Conservation (phyloP, 331 rosid species). For the Saraca asoca region DNA sequence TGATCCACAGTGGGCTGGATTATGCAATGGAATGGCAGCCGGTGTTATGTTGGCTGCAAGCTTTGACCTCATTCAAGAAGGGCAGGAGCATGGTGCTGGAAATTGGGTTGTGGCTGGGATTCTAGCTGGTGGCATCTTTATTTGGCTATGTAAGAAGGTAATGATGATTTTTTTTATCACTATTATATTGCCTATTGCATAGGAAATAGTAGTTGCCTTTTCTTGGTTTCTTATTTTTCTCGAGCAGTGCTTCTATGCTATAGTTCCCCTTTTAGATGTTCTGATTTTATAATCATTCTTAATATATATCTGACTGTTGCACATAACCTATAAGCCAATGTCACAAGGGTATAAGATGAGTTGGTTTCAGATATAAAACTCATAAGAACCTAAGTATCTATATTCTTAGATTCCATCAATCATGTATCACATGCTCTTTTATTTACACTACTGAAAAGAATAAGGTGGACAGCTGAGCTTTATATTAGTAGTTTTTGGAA, state of each 20-base stretch:
- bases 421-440: neutral
- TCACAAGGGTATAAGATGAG: neutral
- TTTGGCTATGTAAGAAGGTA: slow-evolving; percentile 93
- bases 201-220: slow-evolving; percentile 8
- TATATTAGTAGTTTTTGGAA: neutral
- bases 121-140: slow-evolving; percentile 86
- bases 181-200: slow-evolving; percentile 13
- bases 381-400: neutral
- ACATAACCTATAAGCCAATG: neutral
- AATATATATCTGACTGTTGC: neutral
- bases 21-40: slow-evolving; percentile 99
- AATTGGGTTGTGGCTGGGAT: slow-evolving; percentile 92
- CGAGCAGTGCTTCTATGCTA: slow-evolving; percentile 13
- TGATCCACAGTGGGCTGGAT: slow-evolving; percentile 96
- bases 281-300: neutral
- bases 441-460: neutral
- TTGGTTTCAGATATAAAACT: neutral
- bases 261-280: slow-evolving; percentile 8
- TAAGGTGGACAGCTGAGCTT: too few relatives aligned
- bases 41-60: slow-evolving; percentile 99
- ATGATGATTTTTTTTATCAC: slow-evolving; percentile 29
- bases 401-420: neutral
- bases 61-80: slow-evolving; percentile 92
- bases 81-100: slow-evolving; percentile 85
- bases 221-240: neutral